Base-by-base conservation (phyloP, 805 yeast genomes). In the Yarrowia sp. region DNA sequence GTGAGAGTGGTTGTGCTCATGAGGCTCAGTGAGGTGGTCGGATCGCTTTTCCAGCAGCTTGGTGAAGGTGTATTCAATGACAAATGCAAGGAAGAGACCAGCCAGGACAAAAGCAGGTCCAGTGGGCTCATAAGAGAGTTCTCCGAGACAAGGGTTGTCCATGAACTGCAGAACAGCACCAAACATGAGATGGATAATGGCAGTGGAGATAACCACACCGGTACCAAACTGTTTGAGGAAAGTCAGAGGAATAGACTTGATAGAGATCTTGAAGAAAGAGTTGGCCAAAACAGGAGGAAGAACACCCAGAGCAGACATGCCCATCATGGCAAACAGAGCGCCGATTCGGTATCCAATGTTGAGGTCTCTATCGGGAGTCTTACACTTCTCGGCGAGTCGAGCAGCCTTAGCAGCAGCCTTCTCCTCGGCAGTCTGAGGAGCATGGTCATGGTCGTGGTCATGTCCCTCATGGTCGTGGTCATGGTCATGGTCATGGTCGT, bases 181-280 rank as follows among this genome's bases (percentile, higher is more conserved):
- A 67, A 83, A 80, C 66, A 89, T 75, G 66, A 89, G 77, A 76
- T 89, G 96, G 35, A 89, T 85, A 70, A 89, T 88, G 0, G 92
- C 90, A 1, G 96, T 89, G 13, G 93, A 89, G 11, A 89, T 81
- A 71, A 89, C 89, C 57, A 89, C 93, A 65, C 96, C 96, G 3
- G 92, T 86, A 67, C 96, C 96, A 72, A 89, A 89, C 75, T 81
- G 88, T 71, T 87, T 88, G 58, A 89, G 86, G 55, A 85, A 73
- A 72, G 87, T 64, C 31, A 71, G 55, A 18, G 73, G 51, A 8
- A 48, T 17, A 8, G 66, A 64, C 18, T 65, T 64, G 33, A 55
- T 51, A 43, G 55, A 44, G 17, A 65, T n/a, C 32, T 64, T 65
- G 35, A 65, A 44, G 13, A 65, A 22, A 13, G 70, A 65, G 18